These are phyloP conservation scores for Silene coronaria DNA, from an alignment of 179 eudicot genomes.

Conservation along the genomic window DNA sequence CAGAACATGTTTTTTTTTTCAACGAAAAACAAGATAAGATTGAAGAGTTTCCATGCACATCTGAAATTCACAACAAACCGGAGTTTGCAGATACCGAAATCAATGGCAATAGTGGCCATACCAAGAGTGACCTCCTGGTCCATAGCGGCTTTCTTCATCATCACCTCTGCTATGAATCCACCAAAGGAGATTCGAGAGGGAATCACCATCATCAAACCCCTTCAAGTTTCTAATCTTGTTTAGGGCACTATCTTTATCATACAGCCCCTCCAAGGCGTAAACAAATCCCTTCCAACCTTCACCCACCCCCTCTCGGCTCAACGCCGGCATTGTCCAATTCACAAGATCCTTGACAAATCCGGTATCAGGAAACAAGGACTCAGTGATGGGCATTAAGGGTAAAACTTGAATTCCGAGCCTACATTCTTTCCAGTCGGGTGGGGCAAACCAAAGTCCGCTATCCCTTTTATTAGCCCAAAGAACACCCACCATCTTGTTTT, in stretches of 20 bases:
- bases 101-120: slow-evolving; percentile 51
- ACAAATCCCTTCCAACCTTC: slow-evolving; percentile 95
- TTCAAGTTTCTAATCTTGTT: slow-evolving; percentile 49
- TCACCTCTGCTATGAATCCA: slow-evolving; percentile 77
- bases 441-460: slow-evolving; percentile 85
- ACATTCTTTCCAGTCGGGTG: slow-evolving; percentile 68
- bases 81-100: slow-evolving; percentile 1
- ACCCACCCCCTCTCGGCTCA: slow-evolving; percentile 64
- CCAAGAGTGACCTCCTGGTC: slow-evolving; percentile 41
- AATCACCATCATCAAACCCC: slow-evolving; percentile 76
- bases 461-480: slow-evolving; percentile 77
- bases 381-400: slow-evolving; percentile 64
- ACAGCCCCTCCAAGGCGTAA: slow-evolving; percentile 66
- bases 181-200: slow-evolving; percentile 80
- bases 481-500: slow-evolving; percentile 63
- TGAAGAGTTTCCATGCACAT: too few species aligned
- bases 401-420: slow-evolving; percentile 81
- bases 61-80: neutral
- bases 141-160: slow-evolving; percentile 30
- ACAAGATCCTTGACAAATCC: slow-evolving; percentile 60
- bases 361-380: slow-evolving; percentile 57
- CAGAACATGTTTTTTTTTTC: neutral
- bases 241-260: slow-evolving; percentile 51
- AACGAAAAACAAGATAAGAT: too few species aligned
- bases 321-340: slow-evolving; percentile 62